Conservation (phyloP, 2,329 filamentous ascomycete genomes). For the Apiospora phragmitis region DNA sequence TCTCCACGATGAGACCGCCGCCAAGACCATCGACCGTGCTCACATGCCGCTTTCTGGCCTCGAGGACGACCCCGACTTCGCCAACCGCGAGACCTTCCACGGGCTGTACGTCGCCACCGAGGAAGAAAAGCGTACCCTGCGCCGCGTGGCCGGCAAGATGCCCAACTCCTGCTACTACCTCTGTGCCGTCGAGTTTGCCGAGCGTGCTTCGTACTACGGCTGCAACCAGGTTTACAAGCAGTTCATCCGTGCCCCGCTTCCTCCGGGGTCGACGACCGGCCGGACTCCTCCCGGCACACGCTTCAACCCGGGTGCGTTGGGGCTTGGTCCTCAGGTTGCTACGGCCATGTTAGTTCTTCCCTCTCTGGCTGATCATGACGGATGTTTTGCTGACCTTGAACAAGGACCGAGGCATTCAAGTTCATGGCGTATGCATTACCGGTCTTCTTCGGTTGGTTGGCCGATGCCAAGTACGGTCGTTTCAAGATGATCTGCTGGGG, state of each 20-base stretch:
- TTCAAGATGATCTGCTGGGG: constrained; percentile 32
- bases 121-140: constrained; percentile 6
- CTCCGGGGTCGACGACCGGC: not conserved
- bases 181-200: constrained; percentile 9
- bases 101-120: constrained; percentile 11
- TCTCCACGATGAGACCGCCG: constrained; percentile 11
- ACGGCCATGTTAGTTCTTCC: not conserved
- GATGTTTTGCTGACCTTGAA: not conserved
- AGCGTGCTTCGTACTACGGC: constrained; percentile 5
- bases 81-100: constrained; percentile 11
- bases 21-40: constrained; percentile 14
- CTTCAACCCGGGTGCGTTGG: constrained; percentile 5
- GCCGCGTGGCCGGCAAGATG: constrained; percentile 8
- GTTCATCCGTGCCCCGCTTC: constrained; percentile 5
- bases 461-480: constrained; percentile 5
- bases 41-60: constrained; percentile 25
- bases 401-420: constrained; percentile 13
- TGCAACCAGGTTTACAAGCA: constrained; percentile 8
- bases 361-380: not conserved
- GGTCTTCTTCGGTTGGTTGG: constrained; percentile 13
- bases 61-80: constrained; percentile 15
- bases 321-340: not conserved
- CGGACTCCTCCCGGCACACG: not conserved
- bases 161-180: constrained; percentile 11
- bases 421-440: constrained; percentile 13